Percentiles rank a stretch among this genome's conserved stretches.
Evolutionary conservation across 1,284 basidiomycete species (phyloP).

Genomic region (Apiotrichum veenhuisii): DNA sequence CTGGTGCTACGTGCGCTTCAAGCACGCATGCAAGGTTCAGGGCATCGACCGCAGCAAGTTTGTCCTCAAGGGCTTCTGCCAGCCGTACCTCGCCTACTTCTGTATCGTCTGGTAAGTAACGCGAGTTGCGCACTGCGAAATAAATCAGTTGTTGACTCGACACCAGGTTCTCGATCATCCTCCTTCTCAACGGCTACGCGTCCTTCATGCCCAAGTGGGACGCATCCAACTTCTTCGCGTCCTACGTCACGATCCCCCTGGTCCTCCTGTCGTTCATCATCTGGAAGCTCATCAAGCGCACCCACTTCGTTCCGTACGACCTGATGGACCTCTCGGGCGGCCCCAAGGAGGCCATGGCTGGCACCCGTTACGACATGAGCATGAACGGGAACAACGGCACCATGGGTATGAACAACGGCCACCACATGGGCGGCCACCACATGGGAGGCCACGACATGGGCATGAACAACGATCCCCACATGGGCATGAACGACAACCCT

Average conservation of each 20-base stretch:
- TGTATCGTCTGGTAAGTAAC: slow-evolving; percentile 14
- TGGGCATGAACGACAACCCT: no score
- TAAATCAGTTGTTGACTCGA: no score
- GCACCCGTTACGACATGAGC: slow-evolving; percentile 13
- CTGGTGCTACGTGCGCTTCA: slow-evolving; percentile 70
- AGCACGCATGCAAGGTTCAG: slow-evolving; percentile 66
- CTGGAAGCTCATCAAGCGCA: slow-evolving; percentile 13
- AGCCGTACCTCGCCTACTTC: slow-evolving; percentile 18
- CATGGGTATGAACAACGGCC: neutral
- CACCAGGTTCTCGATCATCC: slow-evolving; percentile 15
- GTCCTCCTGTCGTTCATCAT: slow-evolving; percentile 13
- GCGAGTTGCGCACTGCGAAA: no score
- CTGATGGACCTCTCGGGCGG: slow-evolving; percentile 68
- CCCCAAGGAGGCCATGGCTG: slow-evolving; percentile 7
- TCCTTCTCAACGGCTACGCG: slow-evolving; percentile 17
- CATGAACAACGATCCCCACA: no score
- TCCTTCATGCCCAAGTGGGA: slow-evolving; percentile 12
- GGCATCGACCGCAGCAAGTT: slow-evolving; percentile 56
- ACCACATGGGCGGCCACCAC: no score
- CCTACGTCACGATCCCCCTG: slow-evolving; percentile 25
- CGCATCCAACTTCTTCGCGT: slow-evolving; percentile 19
- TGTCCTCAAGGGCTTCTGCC: slow-evolving; percentile 60
- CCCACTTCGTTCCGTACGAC: slow-evolving; percentile 41
- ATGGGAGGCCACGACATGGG: no score
- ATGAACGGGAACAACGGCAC: no score